Base-by-base conservation (phyloP, 257 asterid species). In the Rhazya stricta region DNA sequence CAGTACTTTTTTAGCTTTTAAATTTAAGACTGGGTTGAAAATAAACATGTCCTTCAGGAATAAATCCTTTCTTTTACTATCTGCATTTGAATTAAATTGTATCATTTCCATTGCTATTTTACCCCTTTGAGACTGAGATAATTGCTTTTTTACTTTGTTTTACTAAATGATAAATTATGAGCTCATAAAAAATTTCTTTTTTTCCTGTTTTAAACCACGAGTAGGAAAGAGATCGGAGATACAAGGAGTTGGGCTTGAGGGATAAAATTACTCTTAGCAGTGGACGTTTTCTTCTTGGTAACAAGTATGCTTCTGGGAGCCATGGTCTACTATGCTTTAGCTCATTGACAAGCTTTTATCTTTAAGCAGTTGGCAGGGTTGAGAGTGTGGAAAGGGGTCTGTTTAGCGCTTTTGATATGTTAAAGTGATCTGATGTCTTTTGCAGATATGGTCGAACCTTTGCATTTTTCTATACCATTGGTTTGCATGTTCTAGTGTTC, bases 241-340 rank as follows among this genome's bases (percentile, higher is more conserved):
- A 92, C 91, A 94, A 86, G 91, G 99, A 94, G 69, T 88, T 94
- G 65, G 98, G 99, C 8, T 82, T 92, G 81, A 90, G 97, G 84
- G 98, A 94, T 84, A 94, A 94, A 83, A 94, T 94, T 75, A 92
- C 97, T 58, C 98, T 94, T 42, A 92, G 99, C 88, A 92, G 99
- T 75, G 96, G 99, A 39, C 89, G 96, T 51, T 91, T 94, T 87
- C 96, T 94, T 80, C 96, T 92, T 8, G 90, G 97, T 36, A 94
- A 92, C 91, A 94, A 92, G 96, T 94, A 86, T 54, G 94, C 75
- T 78, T 85, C 81, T 23, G 63, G 48, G 46, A 27, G 73, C 69
- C 74, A 45, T 67, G 69, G 11, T 69, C 74, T 76, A 13, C 39
- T 23, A 41, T 71, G 23, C 50, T 53, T 39, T 51, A 54, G 27